Conservation (phyloP, 805 yeast genomes). For the Candida fluviatilis region DNA sequence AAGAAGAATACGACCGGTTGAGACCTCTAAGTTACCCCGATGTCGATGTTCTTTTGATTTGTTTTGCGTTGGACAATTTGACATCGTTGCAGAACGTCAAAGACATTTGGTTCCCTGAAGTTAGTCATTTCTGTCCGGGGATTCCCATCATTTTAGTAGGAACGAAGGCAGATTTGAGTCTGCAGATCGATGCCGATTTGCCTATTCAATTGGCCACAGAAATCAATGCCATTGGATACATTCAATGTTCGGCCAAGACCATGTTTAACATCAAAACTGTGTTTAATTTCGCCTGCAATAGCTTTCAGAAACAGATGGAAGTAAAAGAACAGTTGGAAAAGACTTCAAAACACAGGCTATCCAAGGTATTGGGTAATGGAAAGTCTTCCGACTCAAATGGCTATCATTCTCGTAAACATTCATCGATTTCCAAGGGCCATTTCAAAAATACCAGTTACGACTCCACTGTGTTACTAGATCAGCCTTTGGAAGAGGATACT, state of each 20-base stretch:
- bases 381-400: constrained; percentile 11
- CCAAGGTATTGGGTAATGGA: constrained; percentile 25
- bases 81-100: constrained; percentile 66
- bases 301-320: constrained; percentile 37
- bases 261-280: constrained; percentile 64
- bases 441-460: constrained; percentile 34
- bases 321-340: constrained; percentile 35
- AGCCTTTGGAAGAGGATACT: constrained; percentile 39
- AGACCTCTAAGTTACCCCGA: constrained; percentile 80
- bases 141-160: constrained; percentile 81
- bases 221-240: constrained; percentile 65
- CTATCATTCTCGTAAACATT: constrained; percentile 18
- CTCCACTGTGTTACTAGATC: constrained; percentile 31
- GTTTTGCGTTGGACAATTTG: constrained; percentile 65
- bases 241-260: constrained; percentile 76
- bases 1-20: constrained; percentile 78
- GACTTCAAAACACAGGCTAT: constrained; percentile 26
- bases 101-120: constrained; percentile 88
- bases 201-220: constrained; percentile 53
- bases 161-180: constrained; percentile 62
- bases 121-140: constrained; percentile 75
- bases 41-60: constrained; percentile 67
- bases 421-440: constrained; percentile 30
- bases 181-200: constrained; percentile 37
- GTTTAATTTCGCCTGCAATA: constrained; percentile 56